Conservation (phyloP, 2,329 filamentous ascomycete species). For the Dactylellina leptospora region DNA sequence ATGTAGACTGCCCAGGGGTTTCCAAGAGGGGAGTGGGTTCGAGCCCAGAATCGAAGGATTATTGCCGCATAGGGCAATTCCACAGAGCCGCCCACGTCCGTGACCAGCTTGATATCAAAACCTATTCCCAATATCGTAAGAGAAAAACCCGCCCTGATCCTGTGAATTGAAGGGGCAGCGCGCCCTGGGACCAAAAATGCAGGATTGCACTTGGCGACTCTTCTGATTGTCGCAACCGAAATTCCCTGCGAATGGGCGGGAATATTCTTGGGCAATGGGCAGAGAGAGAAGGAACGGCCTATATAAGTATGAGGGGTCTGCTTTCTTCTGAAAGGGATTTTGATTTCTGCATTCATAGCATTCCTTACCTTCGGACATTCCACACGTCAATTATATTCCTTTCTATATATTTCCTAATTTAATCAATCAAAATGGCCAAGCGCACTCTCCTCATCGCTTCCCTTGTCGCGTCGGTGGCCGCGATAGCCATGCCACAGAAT, state of each 20-base stretch:
- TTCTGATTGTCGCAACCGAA: neutral
- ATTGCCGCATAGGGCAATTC: too few relatives aligned
- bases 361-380: neutral
- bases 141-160: neutral
- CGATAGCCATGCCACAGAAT: conserved; percentile 21
- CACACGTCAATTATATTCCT: neutral
- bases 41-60: too few relatives aligned
- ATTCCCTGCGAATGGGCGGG: neutral
- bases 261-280: conserved; percentile 1
- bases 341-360: too few relatives aligned
- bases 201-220: conserved; percentile 25
- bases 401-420: conserved; percentile 3
- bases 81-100: too few relatives aligned
- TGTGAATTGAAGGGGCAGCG: conserved; percentile 29
- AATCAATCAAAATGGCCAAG: conserved; percentile 21
- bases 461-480: conserved; percentile 16
- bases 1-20: too few relatives aligned
- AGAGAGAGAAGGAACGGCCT: neutral
- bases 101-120: too few relatives aligned
- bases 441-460: conserved; percentile 14
- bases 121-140: conserved; percentile 32
- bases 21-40: too few relatives aligned
- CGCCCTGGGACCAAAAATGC: conserved; percentile 30
- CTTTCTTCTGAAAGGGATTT: neutral
- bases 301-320: conserved; percentile 39